phyloP scores from a whole-genome alignment of 345 rosid genomes.

The Raphanus raphanistrum region DNA sequence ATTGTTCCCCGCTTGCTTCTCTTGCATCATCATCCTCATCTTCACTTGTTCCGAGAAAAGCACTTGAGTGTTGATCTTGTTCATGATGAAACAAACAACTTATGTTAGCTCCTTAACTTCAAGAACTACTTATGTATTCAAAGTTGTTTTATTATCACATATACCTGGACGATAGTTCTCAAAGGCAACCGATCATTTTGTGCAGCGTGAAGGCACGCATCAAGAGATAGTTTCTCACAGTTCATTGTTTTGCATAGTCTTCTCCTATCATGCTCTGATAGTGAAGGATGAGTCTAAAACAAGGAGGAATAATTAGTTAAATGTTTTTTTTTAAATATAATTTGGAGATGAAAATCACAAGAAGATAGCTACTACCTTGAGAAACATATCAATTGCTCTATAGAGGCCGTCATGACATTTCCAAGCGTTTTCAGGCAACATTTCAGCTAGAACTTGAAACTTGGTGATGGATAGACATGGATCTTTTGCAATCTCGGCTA shows the following conservation, averaged over 20 bases:
- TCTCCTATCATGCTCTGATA: slow-evolving; percentile 71
- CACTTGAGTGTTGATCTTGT: slow-evolving; percentile 51
- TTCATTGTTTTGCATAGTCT: slow-evolving; percentile 73
- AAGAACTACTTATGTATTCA: not conserved
- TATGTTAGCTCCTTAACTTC: not conserved
- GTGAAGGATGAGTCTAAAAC: slow-evolving; percentile 71
- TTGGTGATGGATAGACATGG: slow-evolving; percentile 69
- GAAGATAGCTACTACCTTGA: slow-evolving; percentile 57
- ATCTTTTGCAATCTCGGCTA: slow-evolving; percentile 77
- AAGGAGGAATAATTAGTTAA: not conserved
- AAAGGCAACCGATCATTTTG: slow-evolving; percentile 89
- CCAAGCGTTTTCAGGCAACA: slow-evolving; percentile 64
- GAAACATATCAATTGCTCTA: slow-evolving; percentile 88
- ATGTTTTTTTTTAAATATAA: too few relatives aligned
- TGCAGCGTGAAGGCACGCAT: slow-evolving; percentile 90
- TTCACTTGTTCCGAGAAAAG: slow-evolving; percentile 80
- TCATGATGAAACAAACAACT: not conserved
- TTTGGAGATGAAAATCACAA: slow-evolving; percentile 3
- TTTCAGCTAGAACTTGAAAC: slow-evolving; percentile 81
- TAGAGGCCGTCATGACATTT: slow-evolving; percentile 84
- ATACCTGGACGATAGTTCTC: slow-evolving; percentile 87
- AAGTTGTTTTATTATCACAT: slow-evolving; percentile 10
- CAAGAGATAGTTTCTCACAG: slow-evolving; percentile 77
- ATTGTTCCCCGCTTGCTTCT: slow-evolving; percentile 45
- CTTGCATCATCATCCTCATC: slow-evolving; percentile 68